Evolutionary conservation across 441 rosid species (phyloP).

Genomic region (Populus hybrid): DNA sequence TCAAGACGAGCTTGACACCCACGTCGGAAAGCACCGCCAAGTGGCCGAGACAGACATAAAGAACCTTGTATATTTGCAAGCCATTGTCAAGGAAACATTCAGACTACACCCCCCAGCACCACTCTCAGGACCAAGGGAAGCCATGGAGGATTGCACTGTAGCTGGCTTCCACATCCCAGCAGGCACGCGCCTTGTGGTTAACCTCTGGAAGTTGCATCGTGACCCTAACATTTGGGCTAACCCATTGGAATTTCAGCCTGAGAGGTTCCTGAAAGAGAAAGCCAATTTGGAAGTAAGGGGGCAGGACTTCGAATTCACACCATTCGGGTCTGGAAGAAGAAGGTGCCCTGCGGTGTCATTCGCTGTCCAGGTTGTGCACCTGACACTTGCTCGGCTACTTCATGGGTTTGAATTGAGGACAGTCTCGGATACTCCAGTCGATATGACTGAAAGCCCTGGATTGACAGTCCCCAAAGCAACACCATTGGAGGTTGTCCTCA

Average conservation of each 20-base stretch:
- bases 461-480: slow-evolving; percentile 28
- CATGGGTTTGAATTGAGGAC: slow-evolving; percentile 36
- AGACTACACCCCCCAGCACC: slow-evolving; percentile 50
- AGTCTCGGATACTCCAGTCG: slow-evolving; percentile 18
- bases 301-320: slow-evolving; percentile 29
- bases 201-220: slow-evolving; percentile 47
- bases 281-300: slow-evolving; percentile 24
- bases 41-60: slow-evolving; percentile 44
- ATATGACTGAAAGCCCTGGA: slow-evolving; percentile 37
- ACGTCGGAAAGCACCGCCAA: slow-evolving; percentile 40
- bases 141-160: slow-evolving; percentile 44
- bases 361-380: slow-evolving; percentile 27
- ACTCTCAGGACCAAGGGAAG: slow-evolving; percentile 41
- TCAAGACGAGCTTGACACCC: slow-evolving; percentile 44
- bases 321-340: slow-evolving; percentile 37
- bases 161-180: slow-evolving; percentile 36
- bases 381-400: slow-evolving; percentile 34
- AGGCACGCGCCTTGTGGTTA: slow-evolving; percentile 48
- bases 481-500: slow-evolving; percentile 35
- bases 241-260: slow-evolving; percentile 37
- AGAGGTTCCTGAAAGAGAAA: slow-evolving; percentile 33
- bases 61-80: slow-evolving; percentile 47
- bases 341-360: slow-evolving; percentile 35
- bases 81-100: slow-evolving; percentile 49
- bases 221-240: slow-evolving; percentile 42